Evolutionary conservation across 108 stramenopile genomes (phyloP).

Genomic region (Cyclotella sp.): DNA sequence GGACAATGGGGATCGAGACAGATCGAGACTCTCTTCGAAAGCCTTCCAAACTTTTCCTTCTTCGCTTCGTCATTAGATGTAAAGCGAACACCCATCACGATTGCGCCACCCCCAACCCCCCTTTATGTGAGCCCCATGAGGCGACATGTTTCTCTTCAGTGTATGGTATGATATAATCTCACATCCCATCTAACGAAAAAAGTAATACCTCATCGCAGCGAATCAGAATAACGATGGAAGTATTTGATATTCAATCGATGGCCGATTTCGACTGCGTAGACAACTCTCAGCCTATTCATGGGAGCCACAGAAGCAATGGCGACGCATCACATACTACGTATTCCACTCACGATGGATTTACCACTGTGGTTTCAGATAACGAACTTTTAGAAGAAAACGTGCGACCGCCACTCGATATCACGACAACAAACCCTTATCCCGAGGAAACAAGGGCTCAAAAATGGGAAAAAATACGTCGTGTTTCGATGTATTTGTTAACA

Average conservation of each 20-base stretch:
- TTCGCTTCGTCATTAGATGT: no score
- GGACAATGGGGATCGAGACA: no score
- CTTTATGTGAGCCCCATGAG: no score
- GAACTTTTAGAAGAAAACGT: background rate
- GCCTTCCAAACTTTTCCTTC: no score
- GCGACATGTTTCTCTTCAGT: no score
- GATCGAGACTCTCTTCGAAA: no score
- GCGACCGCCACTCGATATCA: background rate
- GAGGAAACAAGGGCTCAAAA: background rate
- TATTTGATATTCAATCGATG: background rate
- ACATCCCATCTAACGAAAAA: no score
- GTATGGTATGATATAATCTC: no score
- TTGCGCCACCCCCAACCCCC: no score
- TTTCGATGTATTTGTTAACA: slow-evolving; percentile 64
- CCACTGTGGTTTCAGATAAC: slow-evolving; percentile 11
- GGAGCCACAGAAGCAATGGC: background rate
- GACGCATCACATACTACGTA: slow-evolving; percentile 1
- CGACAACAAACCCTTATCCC: background rate
- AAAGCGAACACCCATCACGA: no score
- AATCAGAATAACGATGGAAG: background rate
- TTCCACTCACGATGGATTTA: slow-evolving; percentile 9
- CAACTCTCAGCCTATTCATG: background rate
- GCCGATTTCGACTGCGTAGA: background rate
- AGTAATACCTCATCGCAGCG: background rate
- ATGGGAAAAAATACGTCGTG: slow-evolving; percentile 37